These are phyloP conservation scores for Gonium pectorale DNA, from an alignment of 139 green algal genomes.

Conservation along the genomic window DNA sequence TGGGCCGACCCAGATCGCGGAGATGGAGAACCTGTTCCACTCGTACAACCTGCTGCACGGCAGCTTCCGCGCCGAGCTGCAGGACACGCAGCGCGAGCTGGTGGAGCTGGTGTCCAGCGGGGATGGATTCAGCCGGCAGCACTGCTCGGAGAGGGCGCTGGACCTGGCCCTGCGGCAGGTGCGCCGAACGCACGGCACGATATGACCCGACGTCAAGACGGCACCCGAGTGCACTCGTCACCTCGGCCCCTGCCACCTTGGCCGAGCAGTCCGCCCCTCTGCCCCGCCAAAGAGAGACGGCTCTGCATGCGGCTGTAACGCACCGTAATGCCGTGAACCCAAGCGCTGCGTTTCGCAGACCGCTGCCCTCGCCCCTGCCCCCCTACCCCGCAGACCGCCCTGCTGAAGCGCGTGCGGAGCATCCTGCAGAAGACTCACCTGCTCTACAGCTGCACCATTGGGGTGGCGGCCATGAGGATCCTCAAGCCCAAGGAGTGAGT, in stretches of 20 bases:
- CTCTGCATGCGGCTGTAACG: too few species aligned
- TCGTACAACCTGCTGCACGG: conserved; percentile 35
- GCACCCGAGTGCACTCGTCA: too few species aligned
- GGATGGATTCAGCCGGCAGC: not conserved
- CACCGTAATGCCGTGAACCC: too few species aligned
- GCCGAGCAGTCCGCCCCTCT: too few species aligned
- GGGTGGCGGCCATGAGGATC: conserved; percentile 18
- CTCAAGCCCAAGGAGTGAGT: conserved; percentile 41
- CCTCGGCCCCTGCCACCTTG: too few species aligned
- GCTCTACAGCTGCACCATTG: conserved; percentile 46
- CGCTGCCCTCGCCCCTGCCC: too few species aligned
- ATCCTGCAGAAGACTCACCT: conserved; percentile 44
- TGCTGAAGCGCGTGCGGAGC: conserved; percentile 37
- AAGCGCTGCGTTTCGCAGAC: too few species aligned
- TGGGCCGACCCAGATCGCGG: not conserved
- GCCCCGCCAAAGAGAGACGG: too few species aligned
- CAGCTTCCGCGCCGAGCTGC: conserved; percentile 21
- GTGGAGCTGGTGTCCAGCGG: not conserved
- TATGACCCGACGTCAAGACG: too few species aligned
- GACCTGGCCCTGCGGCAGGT: not conserved
- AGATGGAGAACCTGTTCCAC: conserved; percentile 39
- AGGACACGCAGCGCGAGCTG: conserved; percentile 41
- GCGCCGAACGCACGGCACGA: too few species aligned
- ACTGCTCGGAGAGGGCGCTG: not conserved
- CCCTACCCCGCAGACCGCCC: not conserved